A percentile compares a stretch with the other conserved stretches of the same genome.
Conservation (phyloP, 2,329 filamentous ascomycete genomes). For the Colletotrichum zoysiae region DNA sequence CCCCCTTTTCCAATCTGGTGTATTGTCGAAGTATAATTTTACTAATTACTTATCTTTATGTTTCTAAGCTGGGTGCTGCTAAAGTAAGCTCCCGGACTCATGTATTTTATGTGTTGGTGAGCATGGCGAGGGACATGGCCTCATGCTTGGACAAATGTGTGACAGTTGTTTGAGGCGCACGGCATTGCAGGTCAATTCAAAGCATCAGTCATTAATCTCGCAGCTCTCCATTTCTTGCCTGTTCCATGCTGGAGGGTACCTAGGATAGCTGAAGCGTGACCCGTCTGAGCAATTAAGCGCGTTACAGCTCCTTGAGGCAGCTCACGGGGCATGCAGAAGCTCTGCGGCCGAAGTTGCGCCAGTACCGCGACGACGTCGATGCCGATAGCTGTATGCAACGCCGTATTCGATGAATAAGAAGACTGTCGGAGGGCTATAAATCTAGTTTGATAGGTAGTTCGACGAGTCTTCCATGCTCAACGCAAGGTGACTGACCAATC, state of each 20-base stretch:
- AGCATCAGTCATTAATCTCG: neutral
- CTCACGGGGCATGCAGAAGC: slow-evolving; percentile 18
- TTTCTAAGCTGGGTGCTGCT: neutral
- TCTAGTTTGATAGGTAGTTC: neutral
- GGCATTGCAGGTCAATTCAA: neutral
- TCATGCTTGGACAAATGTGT: slow-evolving; percentile 6
- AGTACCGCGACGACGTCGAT: neutral
- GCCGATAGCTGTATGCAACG: neutral
- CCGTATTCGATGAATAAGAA: neutral
- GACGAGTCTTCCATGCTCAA: neutral
- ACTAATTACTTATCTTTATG: neutral
- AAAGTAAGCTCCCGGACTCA: neutral
- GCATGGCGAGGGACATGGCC: neutral
- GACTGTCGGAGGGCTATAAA: neutral
- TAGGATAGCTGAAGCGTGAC: neutral
- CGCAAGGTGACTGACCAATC: neutral
- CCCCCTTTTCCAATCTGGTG: neutral
- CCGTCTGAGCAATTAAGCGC: slow-evolving; percentile 15
- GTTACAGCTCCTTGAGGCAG: slow-evolving; percentile 4
- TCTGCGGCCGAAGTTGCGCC: neutral
- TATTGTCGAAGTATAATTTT: neutral
- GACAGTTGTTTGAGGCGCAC: neutral
- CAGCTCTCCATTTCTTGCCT: neutral
- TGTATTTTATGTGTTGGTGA: neutral
- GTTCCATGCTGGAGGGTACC: neutral